A percentile compares a stretch with the other conserved stretches of the same genome.
Evolutionary conservation across 441 rosid species (phyloP).

Genomic region (Populus hybrid): DNA sequence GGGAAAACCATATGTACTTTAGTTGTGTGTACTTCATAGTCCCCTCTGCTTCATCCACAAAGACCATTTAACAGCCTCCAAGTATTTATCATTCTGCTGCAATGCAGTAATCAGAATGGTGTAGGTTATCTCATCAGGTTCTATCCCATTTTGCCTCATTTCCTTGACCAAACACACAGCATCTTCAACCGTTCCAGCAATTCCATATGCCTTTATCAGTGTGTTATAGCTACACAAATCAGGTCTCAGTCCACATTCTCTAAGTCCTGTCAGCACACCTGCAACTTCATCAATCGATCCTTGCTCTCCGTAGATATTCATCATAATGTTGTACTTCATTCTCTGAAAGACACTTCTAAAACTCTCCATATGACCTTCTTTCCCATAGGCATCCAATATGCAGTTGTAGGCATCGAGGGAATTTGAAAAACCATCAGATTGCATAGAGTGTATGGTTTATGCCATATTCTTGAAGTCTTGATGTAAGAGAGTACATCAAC

Average conservation of each 20-base stretch:
- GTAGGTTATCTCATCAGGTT: slow-evolving; percentile 76
- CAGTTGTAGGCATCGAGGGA: slow-evolving; percentile 88
- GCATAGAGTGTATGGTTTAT: slow-evolving; percentile 62
- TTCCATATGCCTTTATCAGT: slow-evolving; percentile 87
- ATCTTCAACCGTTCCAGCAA: slow-evolving; percentile 87
- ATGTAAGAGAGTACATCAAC: slow-evolving; percentile 80
- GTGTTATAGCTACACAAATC: slow-evolving; percentile 89
- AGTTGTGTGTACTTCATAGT: slow-evolving; percentile 22
- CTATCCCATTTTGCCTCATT: slow-evolving; percentile 64
- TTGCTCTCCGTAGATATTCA: slow-evolving; percentile 76
- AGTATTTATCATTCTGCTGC: slow-evolving; percentile 66
- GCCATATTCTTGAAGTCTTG: slow-evolving; percentile 65
- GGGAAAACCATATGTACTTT: not conserved
- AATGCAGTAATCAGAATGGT: slow-evolving; percentile 65
- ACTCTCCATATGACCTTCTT: slow-evolving; percentile 70
- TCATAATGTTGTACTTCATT: slow-evolving; percentile 81
- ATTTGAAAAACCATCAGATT: slow-evolving; percentile 77
- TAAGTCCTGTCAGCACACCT: slow-evolving; percentile 52
- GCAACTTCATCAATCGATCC: slow-evolving; percentile 79
- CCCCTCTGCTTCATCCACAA: slow-evolving; percentile 95
- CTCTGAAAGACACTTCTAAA: slow-evolving; percentile 63
- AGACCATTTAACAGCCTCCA: slow-evolving; percentile 94
- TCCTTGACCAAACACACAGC: slow-evolving; percentile 74
- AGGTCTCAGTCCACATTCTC: slow-evolving; percentile 58
- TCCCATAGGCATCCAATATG: slow-evolving; percentile 80